A percentile compares a stretch with the other conserved stretches of the same genome.
Evolutionary conservation across 495 filamentous ascomycete genomes (phyloP).

Genomic region (Penicillium waksmanii): DNA sequence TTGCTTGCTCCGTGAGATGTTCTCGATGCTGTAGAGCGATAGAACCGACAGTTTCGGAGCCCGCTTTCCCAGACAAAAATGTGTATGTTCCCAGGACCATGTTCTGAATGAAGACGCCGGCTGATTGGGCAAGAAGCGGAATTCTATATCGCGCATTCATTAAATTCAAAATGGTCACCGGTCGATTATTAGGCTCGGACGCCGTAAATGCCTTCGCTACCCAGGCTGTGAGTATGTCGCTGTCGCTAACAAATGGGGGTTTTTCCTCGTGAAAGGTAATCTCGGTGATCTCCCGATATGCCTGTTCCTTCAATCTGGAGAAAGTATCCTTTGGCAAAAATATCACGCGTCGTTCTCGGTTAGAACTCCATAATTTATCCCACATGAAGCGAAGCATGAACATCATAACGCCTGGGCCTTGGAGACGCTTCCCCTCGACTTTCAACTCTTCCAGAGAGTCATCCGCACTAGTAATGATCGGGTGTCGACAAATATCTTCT

Average conservation of each 20-base stretch:
- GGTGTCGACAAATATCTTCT: slow-evolving; percentile 18
- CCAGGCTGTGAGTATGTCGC: slow-evolving; percentile 25
- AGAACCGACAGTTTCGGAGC: slow-evolving; percentile 7
- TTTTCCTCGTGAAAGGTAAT: neutral
- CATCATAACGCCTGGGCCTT: slow-evolving; percentile 6
- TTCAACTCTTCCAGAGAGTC: slow-evolving; percentile 6
- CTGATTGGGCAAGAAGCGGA: slow-evolving; percentile 11
- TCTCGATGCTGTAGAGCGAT: slow-evolving; percentile 23
- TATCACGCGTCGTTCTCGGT: slow-evolving; percentile 11
- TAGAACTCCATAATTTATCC: slow-evolving; percentile 15
- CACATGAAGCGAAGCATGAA: slow-evolving; percentile 20
- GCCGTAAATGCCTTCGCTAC: slow-evolving; percentile 10
- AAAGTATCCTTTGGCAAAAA: slow-evolving; percentile 15
- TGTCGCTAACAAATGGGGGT: slow-evolving; percentile 17
- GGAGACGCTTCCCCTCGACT: slow-evolving; percentile 11
- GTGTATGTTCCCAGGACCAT: slow-evolving; percentile 24
- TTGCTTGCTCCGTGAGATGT: slow-evolving; percentile 17
- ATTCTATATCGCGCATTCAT: slow-evolving; percentile 18
- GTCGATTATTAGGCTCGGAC: slow-evolving; percentile 12
- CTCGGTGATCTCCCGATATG: slow-evolving; percentile 4
- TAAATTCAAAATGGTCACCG: slow-evolving; percentile 19
- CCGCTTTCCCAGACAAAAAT: slow-evolving; percentile 14
- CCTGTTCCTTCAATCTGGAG: neutral
- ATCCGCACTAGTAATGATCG: neutral
- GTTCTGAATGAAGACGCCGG: slow-evolving; percentile 23